Conservation (phyloP, 2,329 filamentous ascomycete genomes). For the Magnaporthiopsis incrustans region DNA sequence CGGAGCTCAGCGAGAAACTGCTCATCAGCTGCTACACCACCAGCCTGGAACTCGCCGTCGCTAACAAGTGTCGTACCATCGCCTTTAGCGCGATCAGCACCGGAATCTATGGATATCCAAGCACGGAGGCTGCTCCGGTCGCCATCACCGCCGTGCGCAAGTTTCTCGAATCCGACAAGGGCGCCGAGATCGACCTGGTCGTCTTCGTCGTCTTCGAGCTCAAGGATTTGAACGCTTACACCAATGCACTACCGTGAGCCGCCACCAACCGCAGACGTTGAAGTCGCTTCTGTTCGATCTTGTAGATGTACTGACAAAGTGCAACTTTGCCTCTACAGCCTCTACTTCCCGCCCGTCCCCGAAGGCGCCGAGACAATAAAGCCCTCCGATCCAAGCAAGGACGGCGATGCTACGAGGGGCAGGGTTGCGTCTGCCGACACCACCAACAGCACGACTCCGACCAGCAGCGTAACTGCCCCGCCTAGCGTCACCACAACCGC, state of each 20-base stretch:
- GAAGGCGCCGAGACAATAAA: constrained; percentile 5
- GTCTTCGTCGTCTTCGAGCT: constrained; percentile 78
- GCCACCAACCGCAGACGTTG: neutral
- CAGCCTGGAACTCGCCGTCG: constrained; percentile 64
- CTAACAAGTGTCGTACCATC: constrained; percentile 58
- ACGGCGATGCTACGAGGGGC: too few species aligned
- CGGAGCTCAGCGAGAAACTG: constrained; percentile 36
- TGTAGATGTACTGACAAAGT: neutral
- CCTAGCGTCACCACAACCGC: neutral
- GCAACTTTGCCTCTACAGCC: constrained; percentile 10
- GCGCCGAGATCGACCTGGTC: constrained; percentile 56
- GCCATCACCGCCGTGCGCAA: constrained; percentile 53
- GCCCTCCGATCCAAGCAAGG: neutral
- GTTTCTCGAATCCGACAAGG: constrained; percentile 42
- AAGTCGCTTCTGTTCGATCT: neutral
- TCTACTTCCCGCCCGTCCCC: constrained; percentile 22
- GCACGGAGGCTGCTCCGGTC: constrained; percentile 59
- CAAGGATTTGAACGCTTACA: constrained; percentile 72
- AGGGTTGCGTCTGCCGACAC: neutral
- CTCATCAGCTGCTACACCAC: constrained; percentile 59
- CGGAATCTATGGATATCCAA: constrained; percentile 84
- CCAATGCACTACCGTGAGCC: constrained; percentile 62
- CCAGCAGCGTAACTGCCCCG: neutral
- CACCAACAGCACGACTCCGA: too few species aligned
- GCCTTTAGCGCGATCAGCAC: constrained; percentile 84